Evolutionary conservation across 768 basidiomycete species (phyloP).

Genomic region (Trametopsis cervina): DNA sequence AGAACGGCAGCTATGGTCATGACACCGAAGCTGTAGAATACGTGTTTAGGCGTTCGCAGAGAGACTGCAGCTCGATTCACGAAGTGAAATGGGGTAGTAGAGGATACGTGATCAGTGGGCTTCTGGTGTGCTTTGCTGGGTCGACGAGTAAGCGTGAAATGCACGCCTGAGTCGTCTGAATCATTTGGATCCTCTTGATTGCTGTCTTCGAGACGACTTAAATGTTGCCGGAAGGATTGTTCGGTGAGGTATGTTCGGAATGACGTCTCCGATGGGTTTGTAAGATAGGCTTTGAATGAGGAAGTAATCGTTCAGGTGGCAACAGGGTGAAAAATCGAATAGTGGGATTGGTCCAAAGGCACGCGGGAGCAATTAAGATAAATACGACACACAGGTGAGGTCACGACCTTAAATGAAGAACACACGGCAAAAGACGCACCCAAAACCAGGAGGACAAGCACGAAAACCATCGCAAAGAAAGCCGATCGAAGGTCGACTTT

Average conservation of each 20-base stretch:
- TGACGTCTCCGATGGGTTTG: slow-evolving; percentile 90
- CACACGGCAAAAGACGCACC: slow-evolving; percentile 41
- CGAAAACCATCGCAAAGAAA: slow-evolving; percentile 61
- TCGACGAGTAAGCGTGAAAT: slow-evolving; percentile 20
- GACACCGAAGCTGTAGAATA: slow-evolving; percentile 80
- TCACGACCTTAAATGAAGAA: no score
- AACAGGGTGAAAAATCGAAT: no score
- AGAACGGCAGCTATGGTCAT: slow-evolving; percentile 80
- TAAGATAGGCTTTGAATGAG: slow-evolving; percentile 94
- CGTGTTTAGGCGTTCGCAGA: slow-evolving; percentile 84
- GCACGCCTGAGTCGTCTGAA: slow-evolving; percentile 22
- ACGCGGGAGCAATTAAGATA: no score
- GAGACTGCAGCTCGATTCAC: slow-evolving; percentile 89
- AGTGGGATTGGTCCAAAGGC: no score
- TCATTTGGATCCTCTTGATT: slow-evolving; percentile 42
- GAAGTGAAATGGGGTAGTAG: slow-evolving; percentile 62
- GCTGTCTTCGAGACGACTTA: slow-evolving; percentile 74
- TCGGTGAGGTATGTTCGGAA: slow-evolving; percentile 97
- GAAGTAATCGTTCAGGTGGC: no score
- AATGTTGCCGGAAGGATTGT: slow-evolving; percentile 91
- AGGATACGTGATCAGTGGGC: slow-evolving; percentile 14
- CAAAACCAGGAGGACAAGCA: slow-evolving; percentile 62
- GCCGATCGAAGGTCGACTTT: slow-evolving; percentile 65
- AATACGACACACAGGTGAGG: no score
- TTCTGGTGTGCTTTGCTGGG: slow-evolving; percentile 9